phyloP scores from a whole-genome alignment of 2,329 filamentous ascomycete genomes.

The Aspergillus luchuensis region DNA sequence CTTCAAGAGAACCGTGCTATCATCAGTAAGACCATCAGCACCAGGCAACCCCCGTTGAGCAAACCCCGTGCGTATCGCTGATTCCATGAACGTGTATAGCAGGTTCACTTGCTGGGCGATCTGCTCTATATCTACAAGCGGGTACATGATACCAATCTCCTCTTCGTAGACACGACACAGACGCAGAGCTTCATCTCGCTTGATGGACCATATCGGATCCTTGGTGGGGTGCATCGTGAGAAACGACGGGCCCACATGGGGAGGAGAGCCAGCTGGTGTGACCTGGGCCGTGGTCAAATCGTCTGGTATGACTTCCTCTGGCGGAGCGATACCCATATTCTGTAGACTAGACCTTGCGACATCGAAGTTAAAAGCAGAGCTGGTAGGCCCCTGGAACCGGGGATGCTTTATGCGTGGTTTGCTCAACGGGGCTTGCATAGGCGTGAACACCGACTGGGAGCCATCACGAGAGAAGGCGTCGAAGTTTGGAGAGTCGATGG shows the following conservation, averaged over 20 bases:
- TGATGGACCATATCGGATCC: slow-evolving; percentile 80
- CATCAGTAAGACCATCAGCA: slow-evolving; percentile 62
- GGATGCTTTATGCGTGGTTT: slow-evolving; percentile 58
- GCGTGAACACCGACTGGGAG: slow-evolving; percentile 41
- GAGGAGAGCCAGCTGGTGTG: slow-evolving; percentile 53
- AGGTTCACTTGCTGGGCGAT: slow-evolving; percentile 70
- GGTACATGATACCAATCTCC: slow-evolving; percentile 91
- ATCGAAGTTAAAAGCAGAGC: slow-evolving; percentile 79
- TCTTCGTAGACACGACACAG: slow-evolving; percentile 82
- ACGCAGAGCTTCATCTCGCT: slow-evolving; percentile 76
- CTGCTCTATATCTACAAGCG: slow-evolving; percentile 72
- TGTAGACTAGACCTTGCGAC: slow-evolving; percentile 84
- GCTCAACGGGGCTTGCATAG: slow-evolving; percentile 46
- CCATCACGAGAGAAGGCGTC: slow-evolving; percentile 42
- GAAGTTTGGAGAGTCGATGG: slow-evolving; percentile 37
- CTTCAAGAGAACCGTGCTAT: slow-evolving; percentile 73
- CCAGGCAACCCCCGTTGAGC: slow-evolving; percentile 57
- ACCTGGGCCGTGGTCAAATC: slow-evolving; percentile 54
- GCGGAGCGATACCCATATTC: slow-evolving; percentile 79
- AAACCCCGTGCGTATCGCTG: slow-evolving; percentile 61
- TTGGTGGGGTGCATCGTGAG: slow-evolving; percentile 51
- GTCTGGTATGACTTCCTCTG: slow-evolving; percentile 64
- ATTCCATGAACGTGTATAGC: slow-evolving; percentile 73
- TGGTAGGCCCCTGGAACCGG: slow-evolving; percentile 81
- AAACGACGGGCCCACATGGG: slow-evolving; percentile 34